These are phyloP conservation scores for Lasiosphaeria hispida DNA, from an alignment of 495 filamentous ascomycete species.

Conservation along the genomic window DNA sequence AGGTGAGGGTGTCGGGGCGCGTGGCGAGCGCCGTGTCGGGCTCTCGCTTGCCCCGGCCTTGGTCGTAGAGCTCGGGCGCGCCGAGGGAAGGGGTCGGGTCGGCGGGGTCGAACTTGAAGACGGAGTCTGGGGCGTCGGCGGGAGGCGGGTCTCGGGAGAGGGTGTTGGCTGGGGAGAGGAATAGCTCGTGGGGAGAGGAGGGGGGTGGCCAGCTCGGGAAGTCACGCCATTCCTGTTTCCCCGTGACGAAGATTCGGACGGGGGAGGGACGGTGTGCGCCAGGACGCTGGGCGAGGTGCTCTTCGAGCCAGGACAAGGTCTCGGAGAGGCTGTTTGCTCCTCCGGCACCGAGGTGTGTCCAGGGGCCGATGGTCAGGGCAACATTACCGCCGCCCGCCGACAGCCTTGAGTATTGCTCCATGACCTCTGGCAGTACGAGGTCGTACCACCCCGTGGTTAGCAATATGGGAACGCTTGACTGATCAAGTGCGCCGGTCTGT, in stretches of 20 bases:
- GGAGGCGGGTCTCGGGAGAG: slow-evolving; percentile 9
- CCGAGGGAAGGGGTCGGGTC: slow-evolving; percentile 31
- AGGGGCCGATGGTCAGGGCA: slow-evolving; percentile 17
- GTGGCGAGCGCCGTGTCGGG: slow-evolving; percentile 24
- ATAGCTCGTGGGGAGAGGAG: slow-evolving; percentile 16
- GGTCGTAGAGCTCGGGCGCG: not conserved
- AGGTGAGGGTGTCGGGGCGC: slow-evolving; percentile 29
- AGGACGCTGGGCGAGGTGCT: slow-evolving; percentile 10
- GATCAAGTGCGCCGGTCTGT: slow-evolving; percentile 19
- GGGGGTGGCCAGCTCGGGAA: slow-evolving; percentile 19
- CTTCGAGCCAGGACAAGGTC: slow-evolving; percentile 10
- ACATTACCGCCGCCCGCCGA: slow-evolving; percentile 14
- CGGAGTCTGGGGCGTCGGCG: slow-evolving; percentile 13
- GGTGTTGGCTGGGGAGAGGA: slow-evolving; percentile 17
- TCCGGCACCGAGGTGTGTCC: slow-evolving; percentile 12
- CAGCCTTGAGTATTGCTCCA: slow-evolving; percentile 26
- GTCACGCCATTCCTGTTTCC: slow-evolving; percentile 14
- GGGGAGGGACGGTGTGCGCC: not conserved
- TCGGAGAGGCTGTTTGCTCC: slow-evolving; percentile 1
- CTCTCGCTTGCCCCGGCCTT: slow-evolving; percentile 13
- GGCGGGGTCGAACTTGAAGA: slow-evolving; percentile 32
- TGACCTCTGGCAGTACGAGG: slow-evolving; percentile 20
- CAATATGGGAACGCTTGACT: slow-evolving; percentile 28
- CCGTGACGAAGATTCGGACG: slow-evolving; percentile 4
- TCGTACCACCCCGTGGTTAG: slow-evolving; percentile 36